These are phyloP conservation scores for Cyberlindnera subsufficiens DNA, from an alignment of 805 yeast genomes.

Conservation along the genomic window DNA sequence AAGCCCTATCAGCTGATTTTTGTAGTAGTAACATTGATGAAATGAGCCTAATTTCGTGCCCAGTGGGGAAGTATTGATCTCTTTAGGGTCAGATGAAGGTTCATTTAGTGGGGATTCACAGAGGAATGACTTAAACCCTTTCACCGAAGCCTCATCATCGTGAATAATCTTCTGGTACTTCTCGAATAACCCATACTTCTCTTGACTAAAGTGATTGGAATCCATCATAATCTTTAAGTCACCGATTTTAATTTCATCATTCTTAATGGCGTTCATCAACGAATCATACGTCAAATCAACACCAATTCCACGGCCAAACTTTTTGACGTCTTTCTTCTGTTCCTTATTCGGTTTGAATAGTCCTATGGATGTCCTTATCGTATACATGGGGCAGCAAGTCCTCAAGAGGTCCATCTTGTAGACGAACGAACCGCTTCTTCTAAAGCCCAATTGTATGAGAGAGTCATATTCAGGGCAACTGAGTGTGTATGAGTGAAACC, in stretches of 20 bases:
- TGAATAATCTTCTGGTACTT: conserved; percentile 73
- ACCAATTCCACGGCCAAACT: conserved; percentile 33
- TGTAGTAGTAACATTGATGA: conserved; percentile 73
- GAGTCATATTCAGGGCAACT: conserved; percentile 51
- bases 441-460: conserved; percentile 66
- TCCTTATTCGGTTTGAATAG: conserved; percentile 53
- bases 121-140: conserved; percentile 57
- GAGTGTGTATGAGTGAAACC: conserved; percentile 39
- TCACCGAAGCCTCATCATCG: conserved; percentile 44
- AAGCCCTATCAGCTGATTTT: conserved; percentile 61
- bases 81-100: neutral
- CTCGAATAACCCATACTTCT: conserved; percentile 56
- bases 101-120: conserved; percentile 58
- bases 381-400: conserved; percentile 74
- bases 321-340: conserved; percentile 56
- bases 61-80: neutral
- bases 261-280: neutral
- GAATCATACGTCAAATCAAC: neutral
- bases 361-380: conserved; percentile 57
- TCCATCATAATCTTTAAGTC: conserved; percentile 42
- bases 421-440: conserved; percentile 70
- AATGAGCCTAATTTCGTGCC: conserved; percentile 45
- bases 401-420: conserved; percentile 64
- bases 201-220: conserved; percentile 43
- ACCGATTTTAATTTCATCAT: neutral